Conservation (phyloP, 352 stramenopile species). For the Globisporangium splendens region DNA sequence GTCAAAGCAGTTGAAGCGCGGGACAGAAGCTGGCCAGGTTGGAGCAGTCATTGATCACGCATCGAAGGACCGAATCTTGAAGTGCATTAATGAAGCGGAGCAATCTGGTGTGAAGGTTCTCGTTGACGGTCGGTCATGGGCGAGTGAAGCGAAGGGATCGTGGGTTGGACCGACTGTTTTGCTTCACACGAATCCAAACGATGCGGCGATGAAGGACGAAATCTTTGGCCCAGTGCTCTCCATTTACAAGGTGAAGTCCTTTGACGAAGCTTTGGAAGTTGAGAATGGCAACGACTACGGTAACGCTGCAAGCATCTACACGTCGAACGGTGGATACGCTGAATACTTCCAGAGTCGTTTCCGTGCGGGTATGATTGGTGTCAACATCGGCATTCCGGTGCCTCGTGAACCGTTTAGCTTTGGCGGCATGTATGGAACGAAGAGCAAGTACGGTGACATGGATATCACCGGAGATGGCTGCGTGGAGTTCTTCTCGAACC, state of each 20-base stretch:
- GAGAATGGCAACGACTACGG: slow-evolving; percentile 97
- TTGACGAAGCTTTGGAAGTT: slow-evolving; percentile 94
- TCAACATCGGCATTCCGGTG: slow-evolving; percentile 96
- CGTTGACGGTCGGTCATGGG: slow-evolving; percentile 89
- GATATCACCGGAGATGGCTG: slow-evolving; percentile 97
- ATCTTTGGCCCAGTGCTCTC: slow-evolving; percentile 98
- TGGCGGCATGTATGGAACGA: slow-evolving; percentile 95
- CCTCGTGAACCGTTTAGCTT: slow-evolving; percentile 96
- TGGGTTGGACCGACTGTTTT: slow-evolving; percentile 97
- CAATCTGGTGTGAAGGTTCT: slow-evolving; percentile 83
- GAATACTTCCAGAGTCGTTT: slow-evolving; percentile 94
- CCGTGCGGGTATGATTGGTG: slow-evolving; percentile 92
- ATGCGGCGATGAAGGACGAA: slow-evolving; percentile 92
- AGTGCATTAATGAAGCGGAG: slow-evolving; percentile 93
- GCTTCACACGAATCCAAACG: slow-evolving; percentile 81
- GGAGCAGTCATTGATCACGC: slow-evolving; percentile 93
- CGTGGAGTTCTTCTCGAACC: slow-evolving; percentile 97
- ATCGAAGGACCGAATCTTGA: slow-evolving; percentile 90
- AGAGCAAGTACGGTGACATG: slow-evolving; percentile 97
- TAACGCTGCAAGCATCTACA: slow-evolving; percentile 97
- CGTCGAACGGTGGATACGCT: slow-evolving; percentile 89
- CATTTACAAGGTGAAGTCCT: slow-evolving; percentile 76
- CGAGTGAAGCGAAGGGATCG: slow-evolving; percentile 43
- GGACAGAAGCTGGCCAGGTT: slow-evolving; percentile 90
- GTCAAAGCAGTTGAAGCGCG: slow-evolving; percentile 81